Percentiles rank a stretch among this genome's conserved stretches.
Evolutionary conservation across 495 filamentous ascomycete genomes (phyloP).

Genomic region (Jackrogersella multiformis): DNA sequence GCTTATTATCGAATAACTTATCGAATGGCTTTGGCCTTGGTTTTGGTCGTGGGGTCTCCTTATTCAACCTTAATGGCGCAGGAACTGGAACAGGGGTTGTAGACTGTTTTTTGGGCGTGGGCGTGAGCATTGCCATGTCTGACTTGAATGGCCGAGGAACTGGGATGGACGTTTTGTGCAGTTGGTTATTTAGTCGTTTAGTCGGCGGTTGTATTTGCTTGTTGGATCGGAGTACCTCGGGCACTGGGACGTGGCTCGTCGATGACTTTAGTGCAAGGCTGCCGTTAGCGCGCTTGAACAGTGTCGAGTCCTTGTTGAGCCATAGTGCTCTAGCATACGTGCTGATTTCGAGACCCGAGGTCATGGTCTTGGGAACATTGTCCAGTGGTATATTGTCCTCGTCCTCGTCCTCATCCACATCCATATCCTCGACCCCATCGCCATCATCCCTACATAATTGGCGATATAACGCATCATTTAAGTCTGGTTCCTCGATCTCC

Average conservation of each 20-base stretch:
- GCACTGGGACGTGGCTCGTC: conserved; percentile 29
- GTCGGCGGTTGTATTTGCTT: conserved; percentile 3
- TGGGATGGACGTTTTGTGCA: conserved; percentile 25
- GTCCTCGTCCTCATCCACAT: conserved; percentile 4
- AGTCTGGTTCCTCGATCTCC: conserved; percentile 34
- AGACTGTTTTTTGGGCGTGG: not conserved
- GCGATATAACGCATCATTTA: conserved; percentile 32
- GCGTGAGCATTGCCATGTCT: not conserved
- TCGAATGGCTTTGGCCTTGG: not conserved
- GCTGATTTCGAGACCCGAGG: conserved; percentile 20
- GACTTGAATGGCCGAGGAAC: conserved; percentile 17
- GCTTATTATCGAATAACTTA: not conserved
- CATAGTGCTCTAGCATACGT: conserved; percentile 29
- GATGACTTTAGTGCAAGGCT: conserved; percentile 28
- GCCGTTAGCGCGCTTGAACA: conserved; percentile 30
- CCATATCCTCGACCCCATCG: conserved; percentile 9
- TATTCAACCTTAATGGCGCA: not conserved
- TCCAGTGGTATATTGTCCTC: conserved; percentile 12
- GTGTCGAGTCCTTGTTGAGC: conserved; percentile 31
- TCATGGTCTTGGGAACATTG: conserved; percentile 17
- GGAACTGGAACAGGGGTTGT: conserved; percentile 12
- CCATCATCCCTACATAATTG: conserved; percentile 29
- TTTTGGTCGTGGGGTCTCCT: not conserved
- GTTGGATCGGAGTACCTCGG: conserved; percentile 26
- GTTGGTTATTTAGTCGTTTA: not conserved